Base-by-base conservation (phyloP, 1,139 yeast genomes). In the Meyerozyma carpophila region DNA sequence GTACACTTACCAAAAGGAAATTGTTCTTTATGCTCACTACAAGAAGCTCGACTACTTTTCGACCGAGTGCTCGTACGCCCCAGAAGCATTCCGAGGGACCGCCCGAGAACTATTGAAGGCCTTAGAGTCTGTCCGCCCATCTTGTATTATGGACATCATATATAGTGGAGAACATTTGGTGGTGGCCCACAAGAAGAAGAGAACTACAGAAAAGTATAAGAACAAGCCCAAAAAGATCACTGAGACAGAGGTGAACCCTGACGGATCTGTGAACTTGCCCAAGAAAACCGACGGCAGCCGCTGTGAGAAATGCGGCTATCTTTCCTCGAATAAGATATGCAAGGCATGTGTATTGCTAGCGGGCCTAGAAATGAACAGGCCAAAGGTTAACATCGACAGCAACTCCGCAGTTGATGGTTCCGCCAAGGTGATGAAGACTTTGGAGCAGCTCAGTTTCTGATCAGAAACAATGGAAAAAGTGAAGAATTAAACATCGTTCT, bases 61-160 rank as follows among this genome's bases (percentile, higher is more conserved):
- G 5, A 94, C 99, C 0, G 99, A 94, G 58, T 94, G 99, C 63
- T 84, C 96, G 0, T 94, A 94, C 65, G 96, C 98, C 0, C 98
- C 98, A 1, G 98, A 94, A 61, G 98, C 99, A 0, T 94, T 94
- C 59, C 73, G 99, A 53, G 98, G 99, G 9, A 94, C 98, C 0
- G 97, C 98, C 0, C 77, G 99, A 56, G 93, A 90, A 46, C 72
- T 93, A 34, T 81, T 94, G 70, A 93, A 93, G 62, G 87, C 90
- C 47, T 68, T 94, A 44, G 98, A 93, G 58, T 81, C 95, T 2
- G 82, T 91, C 1, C 75, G 98, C 54, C 97, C 98, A 5, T 84
- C 95, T 26, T 86, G 97, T 57, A 93, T 94, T 46, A 81, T 93
- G 64, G 98, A 94, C 65, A 88, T 93, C 44, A 94, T 94, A 37